Conservation (phyloP, 2,329 filamentous ascomycete species). For the Myriosclerotinia scirpicola region DNA sequence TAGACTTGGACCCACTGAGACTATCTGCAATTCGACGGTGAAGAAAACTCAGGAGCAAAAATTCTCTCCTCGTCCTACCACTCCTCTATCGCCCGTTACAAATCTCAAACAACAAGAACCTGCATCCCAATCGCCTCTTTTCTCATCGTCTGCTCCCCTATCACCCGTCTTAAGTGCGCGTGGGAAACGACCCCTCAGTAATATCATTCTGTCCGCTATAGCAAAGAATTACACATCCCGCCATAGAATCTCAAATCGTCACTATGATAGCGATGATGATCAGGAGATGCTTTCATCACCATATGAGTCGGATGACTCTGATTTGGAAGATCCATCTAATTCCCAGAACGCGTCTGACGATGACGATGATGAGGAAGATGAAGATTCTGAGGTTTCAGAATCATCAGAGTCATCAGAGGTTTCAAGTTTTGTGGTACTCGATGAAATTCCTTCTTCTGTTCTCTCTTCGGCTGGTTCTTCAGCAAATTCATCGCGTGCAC, state of each 20-base stretch:
- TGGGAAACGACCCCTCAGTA: too few relatives aligned
- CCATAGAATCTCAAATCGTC: not conserved
- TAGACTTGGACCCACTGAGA: not conserved
- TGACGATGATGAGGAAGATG: not conserved
- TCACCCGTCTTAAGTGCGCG: too few relatives aligned
- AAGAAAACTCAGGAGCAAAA: not conserved
- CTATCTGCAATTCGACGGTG: not conserved
- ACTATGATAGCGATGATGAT: conserved; percentile 10
- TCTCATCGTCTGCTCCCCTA: too few relatives aligned
- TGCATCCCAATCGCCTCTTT: conserved; percentile 1
- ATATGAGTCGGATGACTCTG: not conserved
- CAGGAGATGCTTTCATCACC: conserved; percentile 5
- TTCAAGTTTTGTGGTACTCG: not conserved
- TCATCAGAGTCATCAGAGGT: not conserved
- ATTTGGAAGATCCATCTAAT: not conserved
- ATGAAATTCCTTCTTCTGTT: not conserved
- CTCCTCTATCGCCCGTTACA: too few relatives aligned
- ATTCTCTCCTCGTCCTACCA: not conserved
- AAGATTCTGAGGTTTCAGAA: conserved; percentile 14
- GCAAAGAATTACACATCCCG: too few relatives aligned
- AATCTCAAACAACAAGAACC: not conserved
- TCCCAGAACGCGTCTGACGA: not conserved
- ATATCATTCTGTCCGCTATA: too few relatives aligned
- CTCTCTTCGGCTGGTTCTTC: not conserved
- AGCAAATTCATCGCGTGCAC: not conserved